Conservation (phyloP, 129 eudicot species). For the Saposhnikovia divaricata region DNA sequence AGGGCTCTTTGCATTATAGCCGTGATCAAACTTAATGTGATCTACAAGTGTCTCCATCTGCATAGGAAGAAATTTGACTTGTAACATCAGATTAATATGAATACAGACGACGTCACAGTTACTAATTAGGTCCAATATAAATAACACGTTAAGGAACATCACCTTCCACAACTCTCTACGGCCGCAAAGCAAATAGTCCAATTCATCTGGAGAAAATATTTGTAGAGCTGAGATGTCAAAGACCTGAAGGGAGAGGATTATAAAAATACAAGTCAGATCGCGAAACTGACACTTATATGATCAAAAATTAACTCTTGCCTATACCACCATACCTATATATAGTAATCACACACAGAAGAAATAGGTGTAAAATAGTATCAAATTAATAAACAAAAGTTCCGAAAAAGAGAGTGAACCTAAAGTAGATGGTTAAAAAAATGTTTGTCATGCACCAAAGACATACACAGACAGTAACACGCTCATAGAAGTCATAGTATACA, state of each 20-base stretch:
- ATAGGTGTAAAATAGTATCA: not conserved
- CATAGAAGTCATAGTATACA: not conserved
- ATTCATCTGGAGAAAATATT: slow-evolving; percentile 26
- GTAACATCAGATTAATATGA: not conserved
- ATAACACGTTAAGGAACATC: not conserved
- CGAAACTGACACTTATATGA: not conserved
- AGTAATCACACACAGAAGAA: not conserved
- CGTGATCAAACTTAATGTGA: slow-evolving; percentile 96
- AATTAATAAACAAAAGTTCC: not conserved
- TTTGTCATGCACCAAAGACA: not conserved
- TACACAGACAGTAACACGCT: not conserved
- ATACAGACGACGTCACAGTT: not conserved
- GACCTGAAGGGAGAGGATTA: slow-evolving; percentile 36
- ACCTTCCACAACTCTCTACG: slow-evolving; percentile 77
- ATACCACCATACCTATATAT: not conserved
- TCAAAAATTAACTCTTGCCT: not conserved
- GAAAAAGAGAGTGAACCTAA: not conserved
- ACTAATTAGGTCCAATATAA: not conserved
- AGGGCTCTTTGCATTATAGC: slow-evolving; percentile 94
- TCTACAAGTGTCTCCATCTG: slow-evolving; percentile 86
- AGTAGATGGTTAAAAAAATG: not conserved
- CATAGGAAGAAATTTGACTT: slow-evolving; percentile 7
- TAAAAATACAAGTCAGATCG: not conserved
- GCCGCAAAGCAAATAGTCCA: slow-evolving; percentile 69
- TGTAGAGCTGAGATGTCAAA: slow-evolving; percentile 69